phyloP scores from a whole-genome alignment of 331 rosid species.

The Arachis monticola region DNA sequence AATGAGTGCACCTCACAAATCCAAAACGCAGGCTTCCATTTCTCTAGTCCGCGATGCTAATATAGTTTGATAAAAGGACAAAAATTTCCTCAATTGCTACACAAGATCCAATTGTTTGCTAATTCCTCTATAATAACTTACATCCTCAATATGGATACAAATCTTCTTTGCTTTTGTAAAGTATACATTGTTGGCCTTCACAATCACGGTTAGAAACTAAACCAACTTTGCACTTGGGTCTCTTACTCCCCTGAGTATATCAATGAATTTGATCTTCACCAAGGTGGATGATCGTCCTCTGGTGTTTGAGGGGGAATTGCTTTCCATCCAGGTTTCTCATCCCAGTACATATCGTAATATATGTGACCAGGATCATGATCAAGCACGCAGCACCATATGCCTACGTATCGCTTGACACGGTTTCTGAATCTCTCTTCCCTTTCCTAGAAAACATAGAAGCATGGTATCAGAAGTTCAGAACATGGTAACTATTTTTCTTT shows the following conservation, averaged over 20 bases:
- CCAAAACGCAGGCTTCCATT: conserved; percentile 14
- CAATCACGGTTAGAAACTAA: conserved; percentile 27
- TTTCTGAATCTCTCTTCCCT: conserved; percentile 77
- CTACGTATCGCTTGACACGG: conserved; percentile 78
- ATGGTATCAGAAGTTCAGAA: conserved; percentile 16
- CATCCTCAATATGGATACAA: conserved; percentile 35
- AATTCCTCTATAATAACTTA: conserved; percentile 36
- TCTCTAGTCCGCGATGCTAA: conserved; percentile 18
- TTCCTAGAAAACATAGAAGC: conserved; percentile 46
- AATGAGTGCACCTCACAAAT: conserved; percentile 2
- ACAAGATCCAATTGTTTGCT: conserved; percentile 31
- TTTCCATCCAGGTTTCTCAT: conserved; percentile 94
- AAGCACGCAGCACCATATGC: conserved; percentile 88
- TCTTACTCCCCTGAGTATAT: conserved; percentile 18
- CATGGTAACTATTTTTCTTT: conserved; percentile 16
- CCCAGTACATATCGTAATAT: conserved; percentile 96
- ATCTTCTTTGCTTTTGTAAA: conserved; percentile 34
- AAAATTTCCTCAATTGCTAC: conserved; percentile 21
- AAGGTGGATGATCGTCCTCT: conserved; percentile 88
- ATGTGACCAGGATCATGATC: conserved; percentile 77
- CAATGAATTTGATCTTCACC: conserved; percentile 43
- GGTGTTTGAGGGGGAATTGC: conserved; percentile 76
- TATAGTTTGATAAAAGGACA: conserved; percentile 24
- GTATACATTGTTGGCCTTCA: conserved; percentile 35
- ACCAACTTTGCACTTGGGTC: conserved; percentile 30